These are phyloP conservation scores for Cardamine resedifolia DNA, from an alignment of 345 rosid species.

Conservation along the genomic window DNA sequence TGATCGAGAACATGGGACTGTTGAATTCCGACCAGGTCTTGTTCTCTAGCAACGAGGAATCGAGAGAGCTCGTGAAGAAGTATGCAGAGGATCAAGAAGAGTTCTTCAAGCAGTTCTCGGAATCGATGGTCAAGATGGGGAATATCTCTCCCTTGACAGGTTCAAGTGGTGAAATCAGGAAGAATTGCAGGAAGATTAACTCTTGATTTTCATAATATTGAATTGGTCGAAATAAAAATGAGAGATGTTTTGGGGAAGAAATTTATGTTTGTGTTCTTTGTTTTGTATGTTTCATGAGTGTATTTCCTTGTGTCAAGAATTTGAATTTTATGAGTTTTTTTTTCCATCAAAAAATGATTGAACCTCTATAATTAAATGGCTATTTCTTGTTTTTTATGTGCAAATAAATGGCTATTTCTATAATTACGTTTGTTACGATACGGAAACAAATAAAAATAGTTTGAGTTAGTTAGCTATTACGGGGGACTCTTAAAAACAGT, in stretches of 20 bases:
- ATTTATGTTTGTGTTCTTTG: conserved; percentile 13
- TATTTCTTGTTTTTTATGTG: no score
- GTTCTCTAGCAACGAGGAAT: conserved; percentile 50
- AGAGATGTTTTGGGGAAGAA: neutral
- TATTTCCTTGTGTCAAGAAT: neutral
- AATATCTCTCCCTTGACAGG: conserved; percentile 88
- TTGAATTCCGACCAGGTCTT: conserved; percentile 83
- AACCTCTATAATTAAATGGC: neutral
- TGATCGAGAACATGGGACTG: conserved; percentile 69
- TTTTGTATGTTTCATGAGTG: neutral
- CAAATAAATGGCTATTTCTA: no score
- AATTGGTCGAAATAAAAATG: neutral
- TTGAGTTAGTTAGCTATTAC: neutral
- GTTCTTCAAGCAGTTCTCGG: conserved; percentile 72
- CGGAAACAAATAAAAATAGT: neutral
- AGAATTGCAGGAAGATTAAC: conserved; percentile 70
- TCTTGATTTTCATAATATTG: conserved; percentile 20
- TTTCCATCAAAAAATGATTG: neutral
- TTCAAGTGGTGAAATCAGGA: conserved; percentile 70
- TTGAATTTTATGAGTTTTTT: neutral
- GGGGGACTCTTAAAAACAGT: neutral
- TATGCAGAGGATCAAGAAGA: conserved; percentile 64
- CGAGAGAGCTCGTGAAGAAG: conserved; percentile 63
- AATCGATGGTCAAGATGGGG: conserved; percentile 89
- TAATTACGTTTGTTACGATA: no score